These are phyloP conservation scores for Gnomoniopsis smithogilvyi DNA, from an alignment of 2,329 filamentous ascomycete genomes.

Conservation along the genomic window DNA sequence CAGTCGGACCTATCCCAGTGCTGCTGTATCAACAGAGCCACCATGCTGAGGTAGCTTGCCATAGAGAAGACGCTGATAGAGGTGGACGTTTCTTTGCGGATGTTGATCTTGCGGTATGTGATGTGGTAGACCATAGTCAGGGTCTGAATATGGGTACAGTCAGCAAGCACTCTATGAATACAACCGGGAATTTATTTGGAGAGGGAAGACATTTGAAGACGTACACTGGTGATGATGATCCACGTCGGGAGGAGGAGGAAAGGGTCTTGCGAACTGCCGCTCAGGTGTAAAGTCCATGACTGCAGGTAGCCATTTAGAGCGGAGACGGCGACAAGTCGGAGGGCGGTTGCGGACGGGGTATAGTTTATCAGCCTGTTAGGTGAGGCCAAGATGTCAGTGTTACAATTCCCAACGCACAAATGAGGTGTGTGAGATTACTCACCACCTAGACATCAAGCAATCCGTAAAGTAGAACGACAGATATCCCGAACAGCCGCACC, in stretches of 20 bases:
- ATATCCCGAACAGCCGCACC: slow-evolving; percentile 67
- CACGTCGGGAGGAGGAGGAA: slow-evolving; percentile 72
- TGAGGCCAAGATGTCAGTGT: slow-evolving; percentile 13
- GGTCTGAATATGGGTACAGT: slow-evolving; percentile 42
- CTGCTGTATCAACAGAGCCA: slow-evolving; percentile 63
- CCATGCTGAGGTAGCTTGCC: slow-evolving; percentile 74
- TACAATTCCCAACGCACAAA: background rate
- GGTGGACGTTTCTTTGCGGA: slow-evolving; percentile 73
- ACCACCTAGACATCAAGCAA: slow-evolving; percentile 82
- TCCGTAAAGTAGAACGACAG: slow-evolving; percentile 81
- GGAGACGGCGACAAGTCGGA: slow-evolving; percentile 74
- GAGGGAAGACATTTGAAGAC: slow-evolving; percentile 22
- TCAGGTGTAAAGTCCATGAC: slow-evolving; percentile 67
- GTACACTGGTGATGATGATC: slow-evolving; percentile 72
- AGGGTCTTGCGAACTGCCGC: slow-evolving; percentile 67
- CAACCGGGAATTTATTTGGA: background rate
- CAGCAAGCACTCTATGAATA: background rate
- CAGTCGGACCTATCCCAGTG: slow-evolving; percentile 61
- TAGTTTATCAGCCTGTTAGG: slow-evolving; percentile 72
- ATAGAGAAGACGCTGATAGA: slow-evolving; percentile 76
- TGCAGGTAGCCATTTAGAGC: slow-evolving; percentile 73
- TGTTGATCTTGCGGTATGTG: slow-evolving; percentile 75
- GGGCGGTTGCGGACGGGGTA: slow-evolving; percentile 74
- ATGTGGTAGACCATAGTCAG: slow-evolving; percentile 73
- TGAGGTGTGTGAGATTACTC: slow-evolving; percentile 23